Conservation (phyloP, 2,329 filamentous ascomycete species). For the Fusarium sp. region DNA sequence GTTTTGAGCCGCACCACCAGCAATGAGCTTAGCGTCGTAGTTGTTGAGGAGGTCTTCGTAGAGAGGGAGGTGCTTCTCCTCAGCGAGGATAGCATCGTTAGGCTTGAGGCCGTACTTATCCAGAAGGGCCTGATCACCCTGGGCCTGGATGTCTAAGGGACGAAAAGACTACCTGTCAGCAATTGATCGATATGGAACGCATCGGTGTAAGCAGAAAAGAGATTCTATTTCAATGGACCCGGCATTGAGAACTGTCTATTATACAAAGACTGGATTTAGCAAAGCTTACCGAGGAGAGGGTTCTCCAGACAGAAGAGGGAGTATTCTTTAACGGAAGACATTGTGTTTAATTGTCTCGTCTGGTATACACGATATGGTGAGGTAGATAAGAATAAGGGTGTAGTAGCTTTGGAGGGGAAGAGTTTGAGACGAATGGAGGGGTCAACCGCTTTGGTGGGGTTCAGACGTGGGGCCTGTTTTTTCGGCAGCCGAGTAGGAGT, state of each 20-base stretch:
- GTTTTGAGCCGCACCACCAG: constrained; percentile 97
- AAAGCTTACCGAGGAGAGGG: constrained; percentile 83
- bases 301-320: constrained; percentile 96
- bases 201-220: constrained; percentile 20
- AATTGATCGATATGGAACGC: constrained; percentile 15
- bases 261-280: neutral
- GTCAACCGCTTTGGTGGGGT: constrained; percentile 44
- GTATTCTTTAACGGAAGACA: constrained; percentile 84
- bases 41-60: constrained; percentile 96
- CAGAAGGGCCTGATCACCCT: constrained; percentile 84
- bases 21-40: constrained; percentile 92
- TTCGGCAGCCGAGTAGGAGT: constrained; percentile 45
- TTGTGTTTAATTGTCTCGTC: constrained; percentile 57
- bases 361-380: constrained; percentile 20
- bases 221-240: constrained; percentile 2
- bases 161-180: constrained; percentile 34
- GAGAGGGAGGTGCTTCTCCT: constrained; percentile 87
- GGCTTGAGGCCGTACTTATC: constrained; percentile 93
- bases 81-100: constrained; percentile 97
- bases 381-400: constrained; percentile 23
- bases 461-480: constrained; percentile 38
- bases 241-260: neutral
- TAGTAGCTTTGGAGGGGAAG: constrained; percentile 42
- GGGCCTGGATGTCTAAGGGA: constrained; percentile 84
- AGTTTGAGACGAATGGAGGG: constrained; percentile 48